Base-by-base conservation (phyloP, 257 asterid species). In the Cordia subcordata region DNA sequence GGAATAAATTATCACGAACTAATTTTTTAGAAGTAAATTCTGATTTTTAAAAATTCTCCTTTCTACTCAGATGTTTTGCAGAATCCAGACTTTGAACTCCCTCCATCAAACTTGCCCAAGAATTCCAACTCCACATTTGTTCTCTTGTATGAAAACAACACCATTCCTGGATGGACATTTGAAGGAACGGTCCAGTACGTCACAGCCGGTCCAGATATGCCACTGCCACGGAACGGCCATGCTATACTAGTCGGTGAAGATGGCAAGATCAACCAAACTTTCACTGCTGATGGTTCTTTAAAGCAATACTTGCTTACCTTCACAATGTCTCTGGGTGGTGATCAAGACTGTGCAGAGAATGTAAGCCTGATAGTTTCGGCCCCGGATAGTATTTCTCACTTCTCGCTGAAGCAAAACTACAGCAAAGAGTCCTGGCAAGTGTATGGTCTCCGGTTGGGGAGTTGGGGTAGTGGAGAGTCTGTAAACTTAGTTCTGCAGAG, bases 331-430 rank as follows among this genome's bases (percentile, higher is more conserved):
- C 63, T 70, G n/a, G 75, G 75, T n/a, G 74, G 64, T 13, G n/a
- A n/a, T 27, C 64, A 46, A 42, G 69, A 68, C 57, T 81, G 92
- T 72, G 49, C 57, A 49, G 60, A 61, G 53, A 82, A 77, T 71
- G 82, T 71, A 23, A 82, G 87, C 70, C 84, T 85, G 35, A 72
- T 83, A 39, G 72, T 83, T 37, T 83, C 85, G 1, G 85, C 84
- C 8, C 85, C 87, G 1, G 84, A 81, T 59, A 79, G 78, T 49
- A 79, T 72, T 21, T 76, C 80, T 5, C 69, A 67, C 13, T 82
- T 72, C 67, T 53, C 76, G 4, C 51, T 78, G 10, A 72, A 60
- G 57, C 63, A 54, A 1, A 73, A 62, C 46, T 73, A 73, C 54
- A 64, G 76, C 57, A 72, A 66, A 52, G 75, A 76, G 14, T 39